These are phyloP conservation scores for Gnomoniopsis smithogilvyi DNA, from an alignment of 2,329 filamentous ascomycete genomes.

Conservation along the genomic window DNA sequence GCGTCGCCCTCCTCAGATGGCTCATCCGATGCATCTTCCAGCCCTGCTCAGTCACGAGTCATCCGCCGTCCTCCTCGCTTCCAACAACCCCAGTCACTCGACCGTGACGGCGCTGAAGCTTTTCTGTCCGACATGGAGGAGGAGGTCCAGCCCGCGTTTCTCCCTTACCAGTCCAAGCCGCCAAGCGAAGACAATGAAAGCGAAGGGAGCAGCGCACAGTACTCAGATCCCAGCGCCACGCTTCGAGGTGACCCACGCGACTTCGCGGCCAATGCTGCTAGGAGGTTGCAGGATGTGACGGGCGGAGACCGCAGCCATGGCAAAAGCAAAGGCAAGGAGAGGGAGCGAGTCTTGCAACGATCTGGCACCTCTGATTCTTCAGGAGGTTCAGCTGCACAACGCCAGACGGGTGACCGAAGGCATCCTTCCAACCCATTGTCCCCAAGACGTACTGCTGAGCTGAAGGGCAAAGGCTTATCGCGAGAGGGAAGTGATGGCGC, in stretches of 20 bases:
- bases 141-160: conserved; percentile 53
- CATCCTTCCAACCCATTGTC: conserved; percentile 46
- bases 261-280: conserved; percentile 24
- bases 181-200: conserved; percentile 17
- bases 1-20: conserved; percentile 29
- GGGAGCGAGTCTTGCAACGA: conserved; percentile 30
- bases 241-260: conserved; percentile 43
- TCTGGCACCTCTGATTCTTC: conserved; percentile 65
- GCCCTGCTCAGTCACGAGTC: conserved; percentile 56
- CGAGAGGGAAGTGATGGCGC: conserved; percentile 69
- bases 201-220: conserved; percentile 23
- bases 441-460: conserved; percentile 57
- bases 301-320: conserved; percentile 19
- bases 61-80: conserved; percentile 58
- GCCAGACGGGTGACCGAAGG: conserved; percentile 29
- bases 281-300: conserved; percentile 23
- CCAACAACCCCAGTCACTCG: conserved; percentile 26
- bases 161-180: conserved; percentile 39
- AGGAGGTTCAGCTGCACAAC: conserved; percentile 43
- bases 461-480: conserved; percentile 50
- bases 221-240: conserved; percentile 48
- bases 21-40: conserved; percentile 31
- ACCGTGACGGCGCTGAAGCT: conserved; percentile 21
- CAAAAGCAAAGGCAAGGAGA: conserved; percentile 26
- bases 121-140: conserved; percentile 34